Base-by-base conservation (phyloP, 1,284 basidiomycete genomes). In the Hemileccinum hortonii region DNA sequence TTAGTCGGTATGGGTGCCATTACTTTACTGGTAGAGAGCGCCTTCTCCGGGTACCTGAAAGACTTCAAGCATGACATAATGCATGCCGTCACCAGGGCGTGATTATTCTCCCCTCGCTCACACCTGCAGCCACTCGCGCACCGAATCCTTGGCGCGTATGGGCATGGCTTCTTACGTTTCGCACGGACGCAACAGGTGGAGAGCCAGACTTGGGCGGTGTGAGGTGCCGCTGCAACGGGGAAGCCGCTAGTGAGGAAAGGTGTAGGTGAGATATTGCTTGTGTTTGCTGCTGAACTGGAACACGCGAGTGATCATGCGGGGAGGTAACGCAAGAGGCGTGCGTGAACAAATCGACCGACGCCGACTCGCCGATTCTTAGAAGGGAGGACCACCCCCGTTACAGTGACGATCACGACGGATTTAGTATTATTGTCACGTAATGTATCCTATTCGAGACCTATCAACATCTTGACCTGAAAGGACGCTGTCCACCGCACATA, bases 41-140 rank as follows among this genome's bases (percentile, higher is more conserved):
- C n/a, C n/a, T n/a, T n/a, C n/a, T n/a, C n/a, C n/a, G n/a, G n/a
- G n/a, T n/a, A n/a, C n/a, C n/a, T n/a, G n/a, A n/a, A n/a, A n/a
- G n/a, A n/a, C n/a, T n/a, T n/a, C n/a, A n/a, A n/a, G n/a, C n/a
- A n/a, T n/a, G n/a, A n/a, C n/a, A n/a, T n/a, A n/a, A n/a, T n/a
- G n/a, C n/a, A n/a, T n/a, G n/a, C n/a, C n/a, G n/a, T n/a, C n/a
- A n/a, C n/a, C n/a, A n/a, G n/a, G n/a, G n/a, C 83, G 22, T 84
- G 78, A 53, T 76, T 83, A 59, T 87, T 90, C 36, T 78, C 79
- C 79, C 78, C 54, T 86, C 82, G 56, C 81, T 81, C 54, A 64
- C 62, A 41, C 65, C 69, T 56, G 65, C 62, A 37, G 62, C 69
- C 16, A 62, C 59, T 35, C 75, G 60, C 21, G 75, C 71, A 40